phyloP scores from a whole-genome alignment of 305 asterid genomes.

The Andrographis paniculata region DNA sequence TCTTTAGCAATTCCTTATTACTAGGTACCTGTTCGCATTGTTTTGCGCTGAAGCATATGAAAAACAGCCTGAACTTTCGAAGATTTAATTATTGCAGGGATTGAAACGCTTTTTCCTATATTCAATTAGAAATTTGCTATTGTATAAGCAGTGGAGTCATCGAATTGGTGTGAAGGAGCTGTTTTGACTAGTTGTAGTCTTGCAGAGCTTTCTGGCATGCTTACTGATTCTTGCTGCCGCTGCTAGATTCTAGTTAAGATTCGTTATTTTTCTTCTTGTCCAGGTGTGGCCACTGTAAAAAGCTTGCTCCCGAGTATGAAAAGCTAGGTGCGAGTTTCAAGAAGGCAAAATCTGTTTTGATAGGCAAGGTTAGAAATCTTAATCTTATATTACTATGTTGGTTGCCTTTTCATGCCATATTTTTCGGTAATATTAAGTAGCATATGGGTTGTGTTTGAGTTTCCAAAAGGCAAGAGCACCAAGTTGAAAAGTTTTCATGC shows the following conservation, averaged over 20 bases:
- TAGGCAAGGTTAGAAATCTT: slow-evolving; percentile 92
- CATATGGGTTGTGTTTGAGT: background rate
- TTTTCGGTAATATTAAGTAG: background rate
- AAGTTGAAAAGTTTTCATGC: no score
- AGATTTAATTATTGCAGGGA: background rate
- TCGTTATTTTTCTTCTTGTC: slow-evolving; percentile 14
- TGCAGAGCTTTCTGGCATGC: background rate
- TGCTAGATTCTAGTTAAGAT: slow-evolving; percentile 13
- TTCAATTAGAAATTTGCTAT: background rate
- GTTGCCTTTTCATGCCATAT: background rate
- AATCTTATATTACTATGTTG: no score
- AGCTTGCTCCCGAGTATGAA: slow-evolving; percentile 91
- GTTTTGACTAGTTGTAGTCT: background rate
- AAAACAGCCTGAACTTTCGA: background rate
- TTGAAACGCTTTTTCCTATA: background rate
- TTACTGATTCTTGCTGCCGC: background rate
- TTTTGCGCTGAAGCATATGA: background rate
- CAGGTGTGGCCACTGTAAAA: slow-evolving; percentile 98
- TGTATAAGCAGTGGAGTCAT: background rate
- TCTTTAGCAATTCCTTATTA: background rate
- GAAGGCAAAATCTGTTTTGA: slow-evolving; percentile 83
- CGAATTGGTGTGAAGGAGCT: background rate
- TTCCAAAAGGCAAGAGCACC: no score
- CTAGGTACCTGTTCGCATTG: background rate
- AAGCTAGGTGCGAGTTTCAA: slow-evolving; percentile 82